Conservation (phyloP, 2,329 filamentous ascomycete genomes). For the Arthrobotrys iridis region DNA sequence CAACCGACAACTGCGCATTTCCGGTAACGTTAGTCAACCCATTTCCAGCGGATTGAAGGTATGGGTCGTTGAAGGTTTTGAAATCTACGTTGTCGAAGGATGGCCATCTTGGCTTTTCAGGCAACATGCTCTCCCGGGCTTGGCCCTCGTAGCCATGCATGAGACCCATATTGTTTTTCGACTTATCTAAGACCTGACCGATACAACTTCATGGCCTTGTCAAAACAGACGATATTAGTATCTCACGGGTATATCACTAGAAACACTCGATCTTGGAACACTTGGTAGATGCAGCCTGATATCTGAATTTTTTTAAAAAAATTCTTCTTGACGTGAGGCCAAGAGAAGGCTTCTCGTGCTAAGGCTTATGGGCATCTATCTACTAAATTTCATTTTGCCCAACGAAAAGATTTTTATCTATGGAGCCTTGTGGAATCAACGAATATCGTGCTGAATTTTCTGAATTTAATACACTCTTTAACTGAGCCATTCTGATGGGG, state of each 20-base stretch:
- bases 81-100: conserved; percentile 26
- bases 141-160: conserved; percentile 50
- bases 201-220: background rate
- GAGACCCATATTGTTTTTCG: conserved; percentile 28
- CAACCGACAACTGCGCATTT: conserved; percentile 29
- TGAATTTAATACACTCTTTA: too few relatives aligned
- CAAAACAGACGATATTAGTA: background rate
- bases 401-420: background rate
- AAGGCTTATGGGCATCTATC: background rate
- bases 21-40: conserved; percentile 5
- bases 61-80: conserved; percentile 29
- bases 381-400: too few relatives aligned
- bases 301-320: background rate
- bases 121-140: conserved; percentile 50
- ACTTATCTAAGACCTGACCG: conserved; percentile 21
- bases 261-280: conserved; percentile 10
- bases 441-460: conserved; percentile 4
- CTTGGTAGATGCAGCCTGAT: conserved; percentile 33
- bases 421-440: background rate
- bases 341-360: conserved; percentile 22
- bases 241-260: conserved; percentile 13
- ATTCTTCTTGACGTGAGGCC: conserved; percentile 8
- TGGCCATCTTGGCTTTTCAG: conserved; percentile 53
- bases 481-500: background rate
- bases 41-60: conserved; percentile 4